Evolutionary conservation across 176 grass and related monocot genomes (phyloP).

Genomic region (Hordeum vulgare): MorexV3_pseudomolecules_assembly NC_058520.1:497614318-497614817

Average conservation of each 20-base stretch:
- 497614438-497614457: constrained; percentile 72
- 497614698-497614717: background rate
- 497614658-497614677: background rate
- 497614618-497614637: background rate
- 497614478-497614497: constrained; percentile 14
- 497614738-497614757: background rate
- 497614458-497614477: constrained; percentile 57
- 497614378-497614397: background rate
- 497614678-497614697: background rate
- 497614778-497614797: constrained; percentile 7
- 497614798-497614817: background rate
- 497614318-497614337: constrained; percentile 11
- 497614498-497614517: background rate
- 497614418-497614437: constrained; percentile 77
- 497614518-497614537: background rate
- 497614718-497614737: background rate
- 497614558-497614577: background rate
- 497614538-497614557: background rate
- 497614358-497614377: constrained; percentile 19
- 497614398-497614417: constrained; percentile 69
- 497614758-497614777: background rate
- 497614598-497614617: constrained; percentile 1
- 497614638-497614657: background rate
- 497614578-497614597: background rate
- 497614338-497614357: background rate